Evolutionary conservation across 2,329 filamentous ascomycete species (phyloP).

Genomic region (Chlorencoelia australis): DNA sequence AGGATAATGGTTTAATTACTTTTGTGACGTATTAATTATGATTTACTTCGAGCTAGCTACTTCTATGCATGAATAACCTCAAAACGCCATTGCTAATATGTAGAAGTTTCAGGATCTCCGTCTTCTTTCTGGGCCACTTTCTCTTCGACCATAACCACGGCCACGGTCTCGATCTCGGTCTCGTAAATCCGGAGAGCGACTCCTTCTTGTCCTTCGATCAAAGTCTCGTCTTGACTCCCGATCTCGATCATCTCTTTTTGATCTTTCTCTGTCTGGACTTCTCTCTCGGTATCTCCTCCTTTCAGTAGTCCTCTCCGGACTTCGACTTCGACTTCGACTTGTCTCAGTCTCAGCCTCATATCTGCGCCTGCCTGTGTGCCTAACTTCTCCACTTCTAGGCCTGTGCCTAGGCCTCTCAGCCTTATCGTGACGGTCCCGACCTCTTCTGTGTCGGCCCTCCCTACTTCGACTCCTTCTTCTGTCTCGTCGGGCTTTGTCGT

Average conservation of each 20-base stretch:
- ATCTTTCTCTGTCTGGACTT: constrained; percentile 23
- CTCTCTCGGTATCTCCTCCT: constrained; percentile 18
- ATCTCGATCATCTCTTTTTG: constrained; percentile 17
- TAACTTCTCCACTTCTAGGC: constrained; percentile 20
- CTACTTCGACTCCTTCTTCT: constrained; percentile 23
- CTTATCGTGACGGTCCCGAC: constrained; percentile 1
- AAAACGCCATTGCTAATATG: background rate
- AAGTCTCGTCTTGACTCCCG: constrained; percentile 3
- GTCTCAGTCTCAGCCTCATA: constrained; percentile 19
- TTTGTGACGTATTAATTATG: too few relatives aligned
- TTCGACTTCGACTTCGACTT: constrained; percentile 21
- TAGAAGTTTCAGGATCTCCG: too few relatives aligned
- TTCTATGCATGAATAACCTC: background rate
- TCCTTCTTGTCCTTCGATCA: constrained; percentile 11
- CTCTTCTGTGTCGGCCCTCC: constrained; percentile 8
- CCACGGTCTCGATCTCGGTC: constrained; percentile 3
- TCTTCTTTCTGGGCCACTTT: constrained; percentile 1
- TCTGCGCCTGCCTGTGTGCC: constrained; percentile 14
- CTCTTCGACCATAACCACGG: too few relatives aligned
- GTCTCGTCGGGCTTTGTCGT: constrained; percentile 16
- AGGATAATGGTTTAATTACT: too few relatives aligned
- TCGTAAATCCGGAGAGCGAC: constrained; percentile 11
- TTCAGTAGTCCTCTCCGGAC: constrained; percentile 16
- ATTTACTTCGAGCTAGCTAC: too few relatives aligned
- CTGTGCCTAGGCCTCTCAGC: constrained; percentile 13